Percentiles rank a stretch among this genome's conserved stretches.
phyloP scores from a whole-genome alignment of 257 asterid genomes.

The Rehmannia glutinosa region DNA sequence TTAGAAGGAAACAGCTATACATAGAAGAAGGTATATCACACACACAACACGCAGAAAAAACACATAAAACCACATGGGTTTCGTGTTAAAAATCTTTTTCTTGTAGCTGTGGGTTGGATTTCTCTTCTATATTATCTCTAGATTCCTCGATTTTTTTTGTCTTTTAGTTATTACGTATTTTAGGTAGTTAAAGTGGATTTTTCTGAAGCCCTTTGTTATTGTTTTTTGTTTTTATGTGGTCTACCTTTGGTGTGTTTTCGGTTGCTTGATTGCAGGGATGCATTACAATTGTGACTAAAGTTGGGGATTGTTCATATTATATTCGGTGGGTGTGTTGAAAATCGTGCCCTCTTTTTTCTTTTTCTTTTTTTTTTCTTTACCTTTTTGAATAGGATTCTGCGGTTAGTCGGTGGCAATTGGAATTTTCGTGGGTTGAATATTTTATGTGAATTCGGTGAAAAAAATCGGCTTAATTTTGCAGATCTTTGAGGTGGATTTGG shows the following conservation, averaged over 20 bases:
- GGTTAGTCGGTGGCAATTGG: constrained; percentile 33
- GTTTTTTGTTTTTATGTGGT: constrained; percentile 1
- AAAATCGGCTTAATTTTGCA: constrained; percentile 9
- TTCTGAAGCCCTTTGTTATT: constrained; percentile 7
- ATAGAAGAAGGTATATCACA: constrained; percentile 9
- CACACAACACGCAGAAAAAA: constrained; percentile 3
- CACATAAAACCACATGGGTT: constrained; percentile 19
- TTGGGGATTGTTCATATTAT: constrained; percentile 9
- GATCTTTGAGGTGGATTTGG: constrained; percentile 28
- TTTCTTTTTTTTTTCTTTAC: neutral
- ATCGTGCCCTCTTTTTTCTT: neutral
- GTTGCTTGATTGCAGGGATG: constrained; percentile 29
- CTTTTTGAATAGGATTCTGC: constrained; percentile 24
- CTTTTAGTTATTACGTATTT: constrained; percentile 6
- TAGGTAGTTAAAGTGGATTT: constrained; percentile 17
- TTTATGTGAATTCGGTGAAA: constrained; percentile 7
- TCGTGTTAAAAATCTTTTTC: constrained; percentile 21
- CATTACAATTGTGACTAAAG: constrained; percentile 21
- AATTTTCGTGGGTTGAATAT: neutral
- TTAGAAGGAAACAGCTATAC: constrained; percentile 12
- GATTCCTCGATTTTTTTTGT: constrained; percentile 2
- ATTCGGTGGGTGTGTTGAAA: constrained; percentile 22
- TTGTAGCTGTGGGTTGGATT: constrained; percentile 19
- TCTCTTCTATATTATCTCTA: constrained; percentile 5
- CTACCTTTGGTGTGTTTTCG: constrained; percentile 5